Base-by-base conservation (phyloP, 2,329 filamentous ascomycete species). In the Daldinia sp. region DNA sequence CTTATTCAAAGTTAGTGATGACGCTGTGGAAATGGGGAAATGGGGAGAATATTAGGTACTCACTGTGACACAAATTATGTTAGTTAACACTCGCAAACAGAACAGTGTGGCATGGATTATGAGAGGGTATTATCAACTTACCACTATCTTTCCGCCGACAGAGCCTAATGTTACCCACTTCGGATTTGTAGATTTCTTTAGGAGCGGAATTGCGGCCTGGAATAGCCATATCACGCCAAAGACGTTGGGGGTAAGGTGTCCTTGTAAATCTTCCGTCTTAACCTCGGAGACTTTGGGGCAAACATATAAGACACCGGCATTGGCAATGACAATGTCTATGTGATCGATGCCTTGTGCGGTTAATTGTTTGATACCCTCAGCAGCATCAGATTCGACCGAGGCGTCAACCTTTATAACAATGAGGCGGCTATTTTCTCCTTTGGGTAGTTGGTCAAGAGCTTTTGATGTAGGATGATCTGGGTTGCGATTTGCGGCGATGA, bases 321-420 rank as follows among this genome's bases (percentile, higher is more conserved):
- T 88, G 51, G 85, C 82, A 59, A 88, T 82, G 3, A 88, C 80
- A 5, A 85, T 74, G 65, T 88, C 85, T 2, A 88, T 73, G 30
- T 79, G 74, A 3, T 74, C 72, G 67, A 88, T 81, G 2, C 78
- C 56, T 12, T 63, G 55, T 62, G 77, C n/a, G 78, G 66, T 3
- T 0, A 84, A 74, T 1, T 74, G 66, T 39, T 77, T 59, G 2
- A 81, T 74, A 2, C 81, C 81, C 15, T 70, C 69, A 7, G 69
- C 72, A 1, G 82, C 71, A 59, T 82, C 80, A 0, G 74, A 68
- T 9, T 78, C 74, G 4, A 78, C 76, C 2, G 68, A 71, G 3
- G 78, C 76, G 44, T 87, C 84, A 60, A 85, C 74, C 66, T 83
- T 81, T 28, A 84, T 74, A 10, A 84, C 60, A 20, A 85, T 75